Evolutionary conservation across 345 rosid genomes (phyloP).

Genomic region (Gossypium sturtianum): DNA sequence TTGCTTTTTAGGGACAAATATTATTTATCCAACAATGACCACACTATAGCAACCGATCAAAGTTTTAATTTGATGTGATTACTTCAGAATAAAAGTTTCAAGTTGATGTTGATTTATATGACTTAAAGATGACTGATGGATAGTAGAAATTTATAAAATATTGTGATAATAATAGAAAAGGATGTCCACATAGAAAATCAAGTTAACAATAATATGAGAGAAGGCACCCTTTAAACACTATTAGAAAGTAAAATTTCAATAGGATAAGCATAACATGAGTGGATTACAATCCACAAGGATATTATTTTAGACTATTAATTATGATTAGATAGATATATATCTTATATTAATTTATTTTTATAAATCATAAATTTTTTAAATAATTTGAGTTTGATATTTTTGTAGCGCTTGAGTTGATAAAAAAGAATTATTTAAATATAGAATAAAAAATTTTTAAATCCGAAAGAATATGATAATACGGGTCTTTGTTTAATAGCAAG

Average conservation of each 20-base stretch:
- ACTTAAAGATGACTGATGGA: conserved; percentile 1
- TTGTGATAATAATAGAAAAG: neutral
- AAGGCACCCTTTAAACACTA: neutral
- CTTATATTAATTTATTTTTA: neutral
- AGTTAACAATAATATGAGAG: neutral
- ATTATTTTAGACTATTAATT: neutral
- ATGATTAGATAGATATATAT: neutral
- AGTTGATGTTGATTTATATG: neutral
- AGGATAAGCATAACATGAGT: neutral
- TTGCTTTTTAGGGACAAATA: conserved; percentile 1
- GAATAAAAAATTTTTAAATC: too few species aligned
- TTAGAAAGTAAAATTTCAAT: neutral
- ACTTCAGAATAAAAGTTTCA: too few species aligned
- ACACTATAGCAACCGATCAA: neutral
- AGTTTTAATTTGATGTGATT: neutral
- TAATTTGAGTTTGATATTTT: too few species aligned
- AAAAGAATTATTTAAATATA: neutral
- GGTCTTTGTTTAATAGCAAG: too few species aligned
- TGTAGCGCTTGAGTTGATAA: neutral
- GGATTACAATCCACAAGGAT: neutral
- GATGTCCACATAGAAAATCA: neutral
- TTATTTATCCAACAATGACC: neutral
- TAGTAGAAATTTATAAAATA: neutral
- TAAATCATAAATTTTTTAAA: neutral
- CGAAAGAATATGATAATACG: too few species aligned